Percentiles rank a stretch among this genome's conserved stretches.
phyloP scores from a whole-genome alignment of 2,329 filamentous ascomycete species.

The Pseudogymnoascus sp. region DNA sequence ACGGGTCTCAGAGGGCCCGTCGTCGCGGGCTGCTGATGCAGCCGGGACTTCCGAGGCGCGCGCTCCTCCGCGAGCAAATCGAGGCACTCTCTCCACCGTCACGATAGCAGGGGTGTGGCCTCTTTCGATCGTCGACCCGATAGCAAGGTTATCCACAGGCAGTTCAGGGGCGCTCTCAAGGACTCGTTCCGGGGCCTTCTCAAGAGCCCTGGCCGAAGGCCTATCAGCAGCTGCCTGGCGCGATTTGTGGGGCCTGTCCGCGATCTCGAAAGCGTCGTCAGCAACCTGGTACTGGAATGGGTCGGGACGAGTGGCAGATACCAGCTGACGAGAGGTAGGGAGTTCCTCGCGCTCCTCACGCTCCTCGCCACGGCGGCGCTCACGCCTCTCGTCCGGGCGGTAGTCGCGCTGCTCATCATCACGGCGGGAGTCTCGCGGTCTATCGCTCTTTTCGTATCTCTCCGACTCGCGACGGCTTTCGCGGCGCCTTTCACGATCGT shows the following conservation, averaged over 20 bases:
- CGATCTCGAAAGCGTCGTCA: conserved; percentile 4
- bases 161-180: conserved; percentile 10
- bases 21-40: not conserved
- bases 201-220: conserved; percentile 15
- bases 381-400: conserved; percentile 12
- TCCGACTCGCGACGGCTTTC: not conserved
- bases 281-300: not conserved
- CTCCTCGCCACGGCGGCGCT: conserved; percentile 17
- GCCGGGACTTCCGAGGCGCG: not conserved
- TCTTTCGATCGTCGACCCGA: not conserved
- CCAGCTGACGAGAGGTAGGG: not conserved
- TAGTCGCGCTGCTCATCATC: conserved; percentile 15
- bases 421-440: conserved; percentile 9
- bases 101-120: conserved; percentile 39
- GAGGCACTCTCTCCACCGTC: conserved; percentile 46
- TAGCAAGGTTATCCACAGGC: not conserved
- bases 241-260: not conserved
- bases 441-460: conserved; percentile 6
- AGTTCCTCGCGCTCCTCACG: conserved; percentile 19
- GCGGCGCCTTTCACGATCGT: not conserved
- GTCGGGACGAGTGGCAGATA: not conserved
- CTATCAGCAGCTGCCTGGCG: conserved; percentile 8
- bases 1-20: not conserved
- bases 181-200: conserved; percentile 13
- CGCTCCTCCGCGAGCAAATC: conserved; percentile 22